Evolutionary conservation across 495 filamentous ascomycete species (phyloP), one percentile per base, ranked within the genome.

Genomic region (Endocarpon pusillum): DNA sequence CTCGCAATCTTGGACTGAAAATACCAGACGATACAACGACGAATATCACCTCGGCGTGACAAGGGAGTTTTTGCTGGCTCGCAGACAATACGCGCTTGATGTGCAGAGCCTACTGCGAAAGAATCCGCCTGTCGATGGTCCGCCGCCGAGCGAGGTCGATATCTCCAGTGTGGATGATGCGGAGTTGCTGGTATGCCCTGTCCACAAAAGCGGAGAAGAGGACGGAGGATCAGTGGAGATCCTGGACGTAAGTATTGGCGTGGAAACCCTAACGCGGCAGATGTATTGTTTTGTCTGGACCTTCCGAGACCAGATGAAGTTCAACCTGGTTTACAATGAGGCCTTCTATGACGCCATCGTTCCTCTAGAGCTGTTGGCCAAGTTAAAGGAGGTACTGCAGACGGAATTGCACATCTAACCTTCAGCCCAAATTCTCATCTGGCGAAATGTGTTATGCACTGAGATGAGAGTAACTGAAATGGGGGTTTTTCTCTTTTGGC

Each of bases 251-350:
- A 38, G 40, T 2, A 16, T 51, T 0, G 45, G 50, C 12, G 26
- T 53, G 14, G 50, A 55, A 17, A 40, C 39, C 9, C 15, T 47
- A 16, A 40, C 48, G 3, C 37, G 44, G 18, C 42, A 54, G 30
- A 26, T 32, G n/a, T 38, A 41, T 14, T 36, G 43, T 21, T 43
- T 48, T 24, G 31, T 43, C 14, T 52, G 48, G 51, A 50, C 37
- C 7, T 54, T 52, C 40, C 40, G 40, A 10, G 43, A 45, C 20
- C 40, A 42, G 32, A 30, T 53, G 25, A 42, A 31, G 31, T 33
- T 55, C 11, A 39, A 44, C 11, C 31, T 55, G 30, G 45, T 53
- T 17, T 55, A 51, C 36, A 55, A 55, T 23, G 48, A 53, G 40
- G 42, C 42, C 9, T 53, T 47, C 27, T 39, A 53, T 35, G 46